These are phyloP conservation scores for Neurospora sp. DNA, from an alignment of 495 filamentous ascomycete genomes.

Conservation along the genomic window DNA sequence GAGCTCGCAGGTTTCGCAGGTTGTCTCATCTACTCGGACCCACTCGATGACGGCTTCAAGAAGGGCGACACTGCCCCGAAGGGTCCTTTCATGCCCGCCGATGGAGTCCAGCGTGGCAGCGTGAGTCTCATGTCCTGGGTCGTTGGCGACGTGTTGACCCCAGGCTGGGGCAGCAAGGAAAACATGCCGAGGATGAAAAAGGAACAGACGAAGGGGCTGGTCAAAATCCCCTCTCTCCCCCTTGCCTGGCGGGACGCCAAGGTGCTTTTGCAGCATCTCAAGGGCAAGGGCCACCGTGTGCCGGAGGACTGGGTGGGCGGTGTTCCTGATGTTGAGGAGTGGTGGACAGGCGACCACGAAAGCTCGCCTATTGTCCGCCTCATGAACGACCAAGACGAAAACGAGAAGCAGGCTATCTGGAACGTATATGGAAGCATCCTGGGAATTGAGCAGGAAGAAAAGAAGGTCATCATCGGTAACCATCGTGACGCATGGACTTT, in stretches of 20 bases:
- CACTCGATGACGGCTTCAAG: slow-evolving; percentile 65
- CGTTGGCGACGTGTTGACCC: slow-evolving; percentile 79
- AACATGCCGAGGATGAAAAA: slow-evolving; percentile 53
- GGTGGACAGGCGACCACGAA: slow-evolving; percentile 68
- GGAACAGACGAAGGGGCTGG: slow-evolving; percentile 61
- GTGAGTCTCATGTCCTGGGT: slow-evolving; percentile 78
- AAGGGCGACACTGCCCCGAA: slow-evolving; percentile 58
- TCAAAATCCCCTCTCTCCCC: slow-evolving; percentile 80
- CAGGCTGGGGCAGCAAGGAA: slow-evolving; percentile 71
- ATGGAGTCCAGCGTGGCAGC: slow-evolving; percentile 73
- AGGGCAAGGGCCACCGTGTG: slow-evolving; percentile 63
- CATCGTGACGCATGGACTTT: slow-evolving; percentile 92
- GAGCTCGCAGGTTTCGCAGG: slow-evolving; percentile 75
- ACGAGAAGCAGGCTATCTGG: slow-evolving; percentile 73
- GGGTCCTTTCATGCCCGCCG: slow-evolving; percentile 67
- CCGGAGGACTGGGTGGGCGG: slow-evolving; percentile 69
- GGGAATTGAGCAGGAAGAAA: slow-evolving; percentile 73
- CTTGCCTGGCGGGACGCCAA: slow-evolving; percentile 84
- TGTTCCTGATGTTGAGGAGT: slow-evolving; percentile 58
- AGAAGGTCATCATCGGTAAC: slow-evolving; percentile 84
- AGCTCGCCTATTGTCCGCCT: slow-evolving; percentile 71
- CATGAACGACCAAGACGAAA: slow-evolving; percentile 81
- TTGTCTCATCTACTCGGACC: slow-evolving; percentile 88
- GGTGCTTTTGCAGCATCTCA: slow-evolving; percentile 61
- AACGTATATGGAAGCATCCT: slow-evolving; percentile 76